A percentile compares a stretch with the other conserved stretches of the same genome.
Conservation (phyloP, 768 basidiomycete species). For the Leccinum broughii region DNA sequence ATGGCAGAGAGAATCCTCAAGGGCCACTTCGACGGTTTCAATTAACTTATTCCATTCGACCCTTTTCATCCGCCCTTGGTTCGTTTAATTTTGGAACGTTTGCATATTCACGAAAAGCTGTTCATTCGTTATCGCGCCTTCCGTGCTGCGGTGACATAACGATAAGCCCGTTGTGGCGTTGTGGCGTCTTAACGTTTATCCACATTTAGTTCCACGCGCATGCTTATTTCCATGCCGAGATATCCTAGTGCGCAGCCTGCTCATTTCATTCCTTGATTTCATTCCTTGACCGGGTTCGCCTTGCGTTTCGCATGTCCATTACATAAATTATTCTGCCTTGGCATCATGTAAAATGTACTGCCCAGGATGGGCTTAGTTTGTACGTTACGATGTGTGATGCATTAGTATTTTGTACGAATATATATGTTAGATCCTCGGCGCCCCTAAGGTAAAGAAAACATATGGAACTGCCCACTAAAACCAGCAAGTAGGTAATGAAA, state of each 20-base stretch:
- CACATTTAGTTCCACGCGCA: constrained; percentile 1
- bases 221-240: constrained; percentile 15
- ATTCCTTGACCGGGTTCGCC: constrained; percentile 1
- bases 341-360: constrained; percentile 9
- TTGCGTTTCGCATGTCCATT: constrained; percentile 10
- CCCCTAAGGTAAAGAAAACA: background rate
- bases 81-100: constrained; percentile 4
- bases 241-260: constrained; percentile 22
- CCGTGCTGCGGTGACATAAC: background rate
- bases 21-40: constrained; percentile 90
- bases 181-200: constrained; percentile 15
- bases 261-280: constrained; percentile 11
- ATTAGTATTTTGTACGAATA: constrained; percentile 26
- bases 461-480: background rate
- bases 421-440: constrained; percentile 2
- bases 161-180: constrained; percentile 4
- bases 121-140: constrained; percentile 7
- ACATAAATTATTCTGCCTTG: constrained; percentile 3
- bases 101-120: background rate
- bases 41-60: constrained; percentile 40
- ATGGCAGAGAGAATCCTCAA: constrained; percentile 92
- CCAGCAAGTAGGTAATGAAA: constrained; percentile 12
- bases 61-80: constrained; percentile 1
- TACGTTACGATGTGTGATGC: constrained; percentile 16
- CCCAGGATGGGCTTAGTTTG: background rate